A percentile compares a stretch with the other conserved stretches of the same genome.
Conservation (phyloP, 2,329 filamentous ascomycete species). For the Aquanectria penicillioides region DNA sequence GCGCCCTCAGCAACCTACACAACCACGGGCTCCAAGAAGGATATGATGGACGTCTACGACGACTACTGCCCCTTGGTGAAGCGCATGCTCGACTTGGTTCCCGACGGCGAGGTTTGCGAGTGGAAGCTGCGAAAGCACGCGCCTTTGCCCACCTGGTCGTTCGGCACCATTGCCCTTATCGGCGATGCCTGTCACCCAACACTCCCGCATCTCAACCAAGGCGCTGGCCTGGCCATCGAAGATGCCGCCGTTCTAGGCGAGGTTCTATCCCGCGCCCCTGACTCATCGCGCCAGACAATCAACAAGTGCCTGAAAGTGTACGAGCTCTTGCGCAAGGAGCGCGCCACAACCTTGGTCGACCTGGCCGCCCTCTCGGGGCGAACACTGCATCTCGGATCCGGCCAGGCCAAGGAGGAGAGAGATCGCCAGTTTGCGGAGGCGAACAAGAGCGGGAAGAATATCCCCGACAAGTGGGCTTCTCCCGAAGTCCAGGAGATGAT, state of each 20-base stretch:
- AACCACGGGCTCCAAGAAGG: conserved; percentile 67
- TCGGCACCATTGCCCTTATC: conserved; percentile 65
- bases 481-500: conserved; percentile 73
- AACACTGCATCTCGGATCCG: conserved; percentile 64
- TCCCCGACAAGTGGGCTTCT: conserved; percentile 76
- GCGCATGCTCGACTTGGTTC: conserved; percentile 68
- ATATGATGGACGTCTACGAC: conserved; percentile 68
- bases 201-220: conserved; percentile 72
- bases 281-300: conserved; percentile 50
- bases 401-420: conserved; percentile 65
- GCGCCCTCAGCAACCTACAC: conserved; percentile 70
- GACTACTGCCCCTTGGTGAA: conserved; percentile 70
- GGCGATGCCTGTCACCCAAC: conserved; percentile 75
- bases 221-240: conserved; percentile 73
- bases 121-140: conserved; percentile 71
- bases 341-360: conserved; percentile 63
- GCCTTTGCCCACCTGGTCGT: conserved; percentile 66
- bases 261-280: conserved; percentile 55
- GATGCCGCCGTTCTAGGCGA: conserved; percentile 70
- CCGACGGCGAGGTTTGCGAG: conserved; percentile 71
- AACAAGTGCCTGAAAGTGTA: conserved; percentile 63
- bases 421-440: conserved; percentile 65
- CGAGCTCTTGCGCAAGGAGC: conserved; percentile 65
- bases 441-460: conserved; percentile 57
- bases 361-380: conserved; percentile 62